Percentiles rank a stretch among this genome's conserved stretches.
phyloP scores from a whole-genome alignment of 2,329 filamentous ascomycete genomes.

The Colletotrichum cordylinicola region DNA sequence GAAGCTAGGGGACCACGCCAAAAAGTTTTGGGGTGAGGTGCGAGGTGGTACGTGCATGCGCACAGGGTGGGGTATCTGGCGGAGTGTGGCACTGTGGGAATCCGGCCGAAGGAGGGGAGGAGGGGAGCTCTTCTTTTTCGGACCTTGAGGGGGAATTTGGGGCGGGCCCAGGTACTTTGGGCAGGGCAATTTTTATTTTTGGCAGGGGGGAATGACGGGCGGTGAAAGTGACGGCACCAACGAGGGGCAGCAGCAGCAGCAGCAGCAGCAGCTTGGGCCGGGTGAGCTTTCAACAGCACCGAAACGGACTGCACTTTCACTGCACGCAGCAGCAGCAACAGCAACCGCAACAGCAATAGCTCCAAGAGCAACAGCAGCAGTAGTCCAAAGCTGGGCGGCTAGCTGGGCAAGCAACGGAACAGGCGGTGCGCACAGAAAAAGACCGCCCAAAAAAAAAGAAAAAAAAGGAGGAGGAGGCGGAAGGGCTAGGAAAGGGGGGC shows the following conservation, averaged over 20 bases:
- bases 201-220: background rate
- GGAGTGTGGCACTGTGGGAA: conserved; percentile 18
- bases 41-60: conserved; percentile 6
- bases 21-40: conserved; percentile 22
- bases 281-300: background rate
- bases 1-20: conserved; percentile 23
- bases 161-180: background rate
- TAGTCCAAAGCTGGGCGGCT: background rate
- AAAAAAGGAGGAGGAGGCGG: background rate
- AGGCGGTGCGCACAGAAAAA: background rate
- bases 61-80: background rate
- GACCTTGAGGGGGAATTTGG: background rate
- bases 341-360: background rate
- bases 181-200: background rate
- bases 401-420: background rate
- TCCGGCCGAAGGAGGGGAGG: background rate
- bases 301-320: background rate
- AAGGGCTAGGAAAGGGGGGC: background rate
- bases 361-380: background rate
- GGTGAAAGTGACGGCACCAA: background rate
- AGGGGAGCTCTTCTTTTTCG: background rate
- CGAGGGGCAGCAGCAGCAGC: background rate
- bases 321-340: background rate
- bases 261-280: background rate
- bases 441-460: background rate